These are phyloP conservation scores for Phylloporus sp. DNA, from an alignment of 768 basidiomycete genomes.

Conservation along the genomic window DNA sequence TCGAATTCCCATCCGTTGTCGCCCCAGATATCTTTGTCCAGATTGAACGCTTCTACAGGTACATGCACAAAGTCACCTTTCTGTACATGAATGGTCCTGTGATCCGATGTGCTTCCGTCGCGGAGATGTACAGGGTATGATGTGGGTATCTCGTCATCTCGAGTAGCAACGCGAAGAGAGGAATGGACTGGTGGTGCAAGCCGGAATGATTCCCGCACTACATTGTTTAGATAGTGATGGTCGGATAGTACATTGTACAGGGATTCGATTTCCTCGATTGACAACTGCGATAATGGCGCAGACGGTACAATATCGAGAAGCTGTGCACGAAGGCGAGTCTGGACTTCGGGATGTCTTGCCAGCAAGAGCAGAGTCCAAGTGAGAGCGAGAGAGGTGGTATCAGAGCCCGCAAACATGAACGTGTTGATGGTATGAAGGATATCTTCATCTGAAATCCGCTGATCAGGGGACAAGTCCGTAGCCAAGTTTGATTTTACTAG, in stretches of 20 bases:
- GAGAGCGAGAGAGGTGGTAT: conserved; percentile 76
- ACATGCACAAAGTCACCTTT: conserved; percentile 76
- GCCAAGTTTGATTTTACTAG: conserved; percentile 82
- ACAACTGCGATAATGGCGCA: conserved; percentile 40
- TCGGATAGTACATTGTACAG: conserved; percentile 51
- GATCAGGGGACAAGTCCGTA: conserved; percentile 58
- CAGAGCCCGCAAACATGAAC: conserved; percentile 87
- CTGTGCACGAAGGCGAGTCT: conserved; percentile 69
- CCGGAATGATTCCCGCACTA: conserved; percentile 71
- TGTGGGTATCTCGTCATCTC: conserved; percentile 74
- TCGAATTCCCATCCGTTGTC: conserved; percentile 76
- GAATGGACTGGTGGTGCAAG: conserved; percentile 78
- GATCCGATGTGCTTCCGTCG: conserved; percentile 42
- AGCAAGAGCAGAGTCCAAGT: conserved; percentile 83
- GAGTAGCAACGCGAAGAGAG: conserved; percentile 70
- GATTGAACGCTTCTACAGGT: conserved; percentile 73
- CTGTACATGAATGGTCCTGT: conserved; percentile 43
- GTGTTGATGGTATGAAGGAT: conserved; percentile 83
- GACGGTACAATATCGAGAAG: conserved; percentile 44
- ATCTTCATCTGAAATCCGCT: conserved; percentile 82
- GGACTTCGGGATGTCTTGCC: conserved; percentile 59
- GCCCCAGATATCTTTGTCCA: conserved; percentile 77
- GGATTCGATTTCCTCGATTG: conserved; percentile 61
- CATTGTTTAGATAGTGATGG: conserved; percentile 71
- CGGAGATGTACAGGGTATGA: conserved; percentile 52